Percentiles rank a stretch among this genome's conserved stretches.
These are phyloP conservation scores for Saccharomyces hybrid DNA, from an alignment of 1,139 yeast genomes.

Conservation along the genomic window DNA sequence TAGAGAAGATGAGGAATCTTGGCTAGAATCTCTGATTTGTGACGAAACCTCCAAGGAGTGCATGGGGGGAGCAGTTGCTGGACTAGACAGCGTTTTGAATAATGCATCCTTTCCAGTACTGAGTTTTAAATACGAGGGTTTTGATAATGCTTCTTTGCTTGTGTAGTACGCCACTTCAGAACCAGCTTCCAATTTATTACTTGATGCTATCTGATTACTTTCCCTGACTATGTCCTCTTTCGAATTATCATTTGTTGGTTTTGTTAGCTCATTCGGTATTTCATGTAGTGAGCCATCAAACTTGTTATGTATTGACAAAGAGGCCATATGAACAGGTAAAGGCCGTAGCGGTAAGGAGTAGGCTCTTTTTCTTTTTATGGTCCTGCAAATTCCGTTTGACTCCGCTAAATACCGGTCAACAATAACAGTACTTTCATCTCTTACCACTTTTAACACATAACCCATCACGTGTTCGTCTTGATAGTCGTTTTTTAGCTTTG, in stretches of 20 bases:
- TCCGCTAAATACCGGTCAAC: not conserved
- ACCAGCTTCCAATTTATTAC: not conserved
- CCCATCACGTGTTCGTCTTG: conserved; percentile 29
- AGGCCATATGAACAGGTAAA: not conserved
- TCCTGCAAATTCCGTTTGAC: not conserved
- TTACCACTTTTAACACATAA: conserved; percentile 17
- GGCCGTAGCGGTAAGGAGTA: not conserved
- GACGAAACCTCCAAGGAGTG: not conserved
- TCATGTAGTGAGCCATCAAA: not conserved
- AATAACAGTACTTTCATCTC: not conserved
- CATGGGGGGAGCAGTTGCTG: not conserved
- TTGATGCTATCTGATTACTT: not conserved
- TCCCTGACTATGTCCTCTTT: not conserved
- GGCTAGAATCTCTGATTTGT: not conserved
- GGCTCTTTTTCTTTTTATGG: not conserved
- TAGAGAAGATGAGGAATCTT: not conserved
- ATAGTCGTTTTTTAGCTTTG: conserved; percentile 23
- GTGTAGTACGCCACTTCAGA: not conserved
- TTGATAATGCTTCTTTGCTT: not conserved
- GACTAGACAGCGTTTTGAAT: not conserved
- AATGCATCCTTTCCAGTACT: not conserved
- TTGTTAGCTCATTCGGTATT: not conserved
- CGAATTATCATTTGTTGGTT: not conserved
- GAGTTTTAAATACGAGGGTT: not conserved
- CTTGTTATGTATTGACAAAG: not conserved